A percentile compares a stretch with the other conserved stretches of the same genome.
Evolutionary conservation across 176 grass and related monocot genomes (phyloP).

Genomic region (Themeda triandra): DNA sequence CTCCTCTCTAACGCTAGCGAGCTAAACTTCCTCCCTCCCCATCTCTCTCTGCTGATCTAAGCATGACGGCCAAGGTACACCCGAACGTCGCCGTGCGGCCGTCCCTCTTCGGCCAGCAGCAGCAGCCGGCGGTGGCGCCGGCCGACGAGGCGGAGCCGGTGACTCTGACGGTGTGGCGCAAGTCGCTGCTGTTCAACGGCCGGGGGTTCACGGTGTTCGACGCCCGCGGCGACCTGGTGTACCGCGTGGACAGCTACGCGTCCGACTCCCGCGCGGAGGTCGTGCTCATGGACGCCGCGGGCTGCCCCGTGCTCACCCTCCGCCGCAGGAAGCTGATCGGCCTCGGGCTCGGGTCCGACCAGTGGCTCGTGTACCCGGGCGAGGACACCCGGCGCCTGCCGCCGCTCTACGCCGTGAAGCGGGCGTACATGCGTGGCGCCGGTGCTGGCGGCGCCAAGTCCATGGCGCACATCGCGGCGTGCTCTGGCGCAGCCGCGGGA

Average conservation of each 20-base stretch:
- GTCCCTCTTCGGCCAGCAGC: background rate
- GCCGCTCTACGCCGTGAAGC: slow-evolving; percentile 70
- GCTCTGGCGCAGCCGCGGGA: background rate
- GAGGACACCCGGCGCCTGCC: slow-evolving; percentile 42
- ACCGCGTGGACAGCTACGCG: slow-evolving; percentile 88
- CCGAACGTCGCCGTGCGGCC: slow-evolving; percentile 41
- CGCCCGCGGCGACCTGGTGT: slow-evolving; percentile 68
- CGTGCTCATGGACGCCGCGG: slow-evolving; percentile 80
- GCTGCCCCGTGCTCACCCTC: slow-evolving; percentile 62
- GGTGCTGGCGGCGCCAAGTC: slow-evolving; percentile 20
- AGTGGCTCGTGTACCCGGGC: slow-evolving; percentile 62
- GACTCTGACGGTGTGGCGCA: slow-evolving; percentile 90
- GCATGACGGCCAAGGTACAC: slow-evolving; percentile 49
- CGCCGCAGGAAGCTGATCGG: slow-evolving; percentile 73
- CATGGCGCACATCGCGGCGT: slow-evolving; percentile 45
- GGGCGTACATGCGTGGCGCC: slow-evolving; percentile 27
- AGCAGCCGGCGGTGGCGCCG: background rate
- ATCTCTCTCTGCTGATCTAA: too few relatives aligned
- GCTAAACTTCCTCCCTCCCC: too few relatives aligned
- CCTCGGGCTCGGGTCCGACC: slow-evolving; percentile 52
- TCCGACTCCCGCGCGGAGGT: slow-evolving; percentile 70
- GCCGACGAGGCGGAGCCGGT: slow-evolving; percentile 29
- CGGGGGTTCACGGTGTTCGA: slow-evolving; percentile 81
- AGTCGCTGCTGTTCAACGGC: slow-evolving; percentile 87
- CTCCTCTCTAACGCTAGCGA: too few relatives aligned